A percentile compares a stretch with the other conserved stretches of the same genome.
Evolutionary conservation across 768 basidiomycete species (phyloP).

Genomic region (Tylopilus sp.): DNA sequence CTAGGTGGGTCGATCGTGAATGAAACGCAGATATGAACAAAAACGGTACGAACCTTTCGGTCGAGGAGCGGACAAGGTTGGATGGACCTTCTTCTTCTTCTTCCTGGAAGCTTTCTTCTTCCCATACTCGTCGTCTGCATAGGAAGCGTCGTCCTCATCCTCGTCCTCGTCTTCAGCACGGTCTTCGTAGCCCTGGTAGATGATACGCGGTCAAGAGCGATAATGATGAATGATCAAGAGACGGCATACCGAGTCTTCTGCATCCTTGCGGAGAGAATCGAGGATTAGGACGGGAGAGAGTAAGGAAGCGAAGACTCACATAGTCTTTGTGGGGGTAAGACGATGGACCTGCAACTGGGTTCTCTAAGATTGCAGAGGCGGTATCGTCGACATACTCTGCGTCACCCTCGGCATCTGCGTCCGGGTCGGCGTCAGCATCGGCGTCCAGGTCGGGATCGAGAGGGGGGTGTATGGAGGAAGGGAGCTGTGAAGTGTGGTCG

Average conservation of each 20-base stretch:
- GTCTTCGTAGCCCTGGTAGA: conserved; percentile 57
- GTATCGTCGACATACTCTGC: conserved; percentile 38
- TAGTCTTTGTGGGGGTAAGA: conserved; percentile 55
- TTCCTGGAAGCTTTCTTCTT: conserved; percentile 67
- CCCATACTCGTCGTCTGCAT: conserved; percentile 72
- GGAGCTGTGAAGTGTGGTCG: conserved; percentile 26
- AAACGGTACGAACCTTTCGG: conserved; percentile 52
- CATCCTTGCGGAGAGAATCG: conserved; percentile 18
- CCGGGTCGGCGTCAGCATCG: conserved; percentile 56
- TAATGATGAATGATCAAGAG: conserved; percentile 9
- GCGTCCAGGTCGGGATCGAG: conserved; percentile 42
- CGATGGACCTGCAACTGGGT: conserved; percentile 37
- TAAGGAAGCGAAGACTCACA: conserved; percentile 39
- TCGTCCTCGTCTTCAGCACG: conserved; percentile 57
- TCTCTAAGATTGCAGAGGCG: conserved; percentile 35
- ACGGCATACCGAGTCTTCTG: conserved; percentile 31
- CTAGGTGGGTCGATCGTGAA: conserved; percentile 30
- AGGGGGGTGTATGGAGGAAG: conserved; percentile 17
- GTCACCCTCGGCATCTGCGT: conserved; percentile 41
- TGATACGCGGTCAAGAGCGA: conserved; percentile 34
- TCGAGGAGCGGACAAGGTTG: conserved; percentile 44
- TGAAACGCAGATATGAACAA: conserved; percentile 3
- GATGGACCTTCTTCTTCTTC: conserved; percentile 52
- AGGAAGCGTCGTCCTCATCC: conserved; percentile 68
- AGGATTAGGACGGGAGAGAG: conserved; percentile 1